These are phyloP conservation scores for Aspergillus pseudonomiae DNA, from an alignment of 2,329 filamentous ascomycete species.

Conservation along the genomic window DNA sequence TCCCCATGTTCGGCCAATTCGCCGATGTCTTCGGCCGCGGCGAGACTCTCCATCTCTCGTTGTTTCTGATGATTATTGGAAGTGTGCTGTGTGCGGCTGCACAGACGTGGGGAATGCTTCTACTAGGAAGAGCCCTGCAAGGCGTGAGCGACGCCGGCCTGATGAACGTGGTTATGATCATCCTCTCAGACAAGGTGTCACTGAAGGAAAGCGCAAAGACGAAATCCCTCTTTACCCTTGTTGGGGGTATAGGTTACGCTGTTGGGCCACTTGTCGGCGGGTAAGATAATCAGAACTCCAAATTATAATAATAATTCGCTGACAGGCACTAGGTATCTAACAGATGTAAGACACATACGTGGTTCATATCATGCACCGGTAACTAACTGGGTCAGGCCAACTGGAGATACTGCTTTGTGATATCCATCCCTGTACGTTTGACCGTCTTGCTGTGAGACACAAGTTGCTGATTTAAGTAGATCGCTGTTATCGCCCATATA, in stretches of 20 bases:
- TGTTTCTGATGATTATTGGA: slow-evolving; percentile 62
- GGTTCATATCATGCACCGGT: slow-evolving; percentile 25
- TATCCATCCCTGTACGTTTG: slow-evolving; percentile 60
- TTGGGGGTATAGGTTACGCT: slow-evolving; percentile 62
- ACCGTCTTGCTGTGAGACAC: slow-evolving; percentile 26
- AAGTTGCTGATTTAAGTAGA: slow-evolving; percentile 31
- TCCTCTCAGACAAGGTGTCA: slow-evolving; percentile 67
- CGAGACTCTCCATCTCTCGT: slow-evolving; percentile 58
- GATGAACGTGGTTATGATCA: slow-evolving; percentile 61
- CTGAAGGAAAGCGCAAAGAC: slow-evolving; percentile 65
- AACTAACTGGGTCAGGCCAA: slow-evolving; percentile 47
- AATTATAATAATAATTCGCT: background rate
- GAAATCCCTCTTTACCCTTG: slow-evolving; percentile 63
- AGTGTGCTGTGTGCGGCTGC: slow-evolving; percentile 64
- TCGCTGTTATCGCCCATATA: slow-evolving; percentile 56
- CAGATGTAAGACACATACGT: slow-evolving; percentile 26
- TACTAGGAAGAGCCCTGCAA: slow-evolving; percentile 66
- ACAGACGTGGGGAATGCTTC: slow-evolving; percentile 59
- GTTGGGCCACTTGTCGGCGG: slow-evolving; percentile 66
- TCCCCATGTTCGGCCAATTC: slow-evolving; percentile 67
- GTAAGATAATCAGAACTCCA: slow-evolving; percentile 23
- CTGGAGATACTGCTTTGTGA: slow-evolving; percentile 70
- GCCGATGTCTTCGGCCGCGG: slow-evolving; percentile 68
- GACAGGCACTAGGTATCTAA: slow-evolving; percentile 31
- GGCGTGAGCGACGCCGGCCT: slow-evolving; percentile 65